Conservation (phyloP, 257 asterid genomes). For the Prunella vulgaris region DNA sequence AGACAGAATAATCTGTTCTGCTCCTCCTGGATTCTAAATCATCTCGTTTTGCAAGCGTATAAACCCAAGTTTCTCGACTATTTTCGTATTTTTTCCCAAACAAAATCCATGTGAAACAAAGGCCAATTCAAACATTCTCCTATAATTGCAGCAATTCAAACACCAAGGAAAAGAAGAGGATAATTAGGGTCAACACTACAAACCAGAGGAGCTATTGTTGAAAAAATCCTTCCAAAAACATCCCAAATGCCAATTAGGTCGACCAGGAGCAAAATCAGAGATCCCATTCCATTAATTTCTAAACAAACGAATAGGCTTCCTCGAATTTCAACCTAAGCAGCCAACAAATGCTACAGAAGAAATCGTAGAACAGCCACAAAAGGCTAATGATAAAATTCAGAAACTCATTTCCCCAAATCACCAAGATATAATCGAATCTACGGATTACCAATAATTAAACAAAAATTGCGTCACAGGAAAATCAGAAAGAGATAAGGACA, state of each 20-base stretch:
- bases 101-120: background rate
- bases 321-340: conserved; percentile 12
- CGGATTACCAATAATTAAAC: background rate
- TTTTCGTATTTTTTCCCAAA: background rate
- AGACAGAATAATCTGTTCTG: background rate
- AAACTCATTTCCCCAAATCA: conserved; percentile 15
- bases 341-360: background rate
- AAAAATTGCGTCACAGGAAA: background rate
- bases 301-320: background rate
- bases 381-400: conserved; percentile 3
- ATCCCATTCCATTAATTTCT: background rate
- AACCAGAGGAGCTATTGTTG: conserved; percentile 1
- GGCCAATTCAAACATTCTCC: background rate
- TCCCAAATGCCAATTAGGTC: conserved; percentile 14
- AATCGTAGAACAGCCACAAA: too few relatives aligned
- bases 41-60: background rate
- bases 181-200: conserved; percentile 21
- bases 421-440: conserved; percentile 7
- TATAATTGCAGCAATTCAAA: background rate
- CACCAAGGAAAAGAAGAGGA: background rate
- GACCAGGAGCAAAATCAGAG: conserved; percentile 1
- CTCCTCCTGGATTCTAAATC: background rate
- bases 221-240: background rate
- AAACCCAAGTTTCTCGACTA: background rate
- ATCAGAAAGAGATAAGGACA: background rate